Base-by-base conservation (phyloP, 2,329 filamentous ascomycete species). In the Penicillium sp. region DNA sequence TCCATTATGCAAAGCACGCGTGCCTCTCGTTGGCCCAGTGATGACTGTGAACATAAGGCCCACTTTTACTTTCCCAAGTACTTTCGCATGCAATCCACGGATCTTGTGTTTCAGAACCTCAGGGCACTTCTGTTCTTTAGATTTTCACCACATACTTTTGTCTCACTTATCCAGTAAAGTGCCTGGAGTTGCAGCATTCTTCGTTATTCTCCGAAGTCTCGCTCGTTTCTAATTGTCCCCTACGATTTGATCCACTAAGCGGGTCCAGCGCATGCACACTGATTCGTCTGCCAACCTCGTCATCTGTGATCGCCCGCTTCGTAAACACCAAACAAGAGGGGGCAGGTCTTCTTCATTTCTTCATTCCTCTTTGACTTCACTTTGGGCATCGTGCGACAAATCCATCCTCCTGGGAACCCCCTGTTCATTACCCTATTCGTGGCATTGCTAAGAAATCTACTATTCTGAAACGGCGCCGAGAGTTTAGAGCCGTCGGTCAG, bases 281-380 rank as follows among this genome's bases (percentile, higher is more conserved):
- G 54, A 65, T 66, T 66, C 59, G 63, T 48, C 57, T 59, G 49
- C 50, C 62, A 58, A 58, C 58, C 26, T 16, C 51, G 44, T 62
- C 63, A 63, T 62, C 58, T 31, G 43, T 45, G 58, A 66, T 66
- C 61, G 52, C 42, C 60, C 56, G 52, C 54, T 44, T 63, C 56
- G 64, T 66, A 66, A 66, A 66, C 64, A 66, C 54, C 60, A 57
- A 58, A 58, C 59, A 63, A 48, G 46, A 57, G 49, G 45, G 56
- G 52, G 29, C 35, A 39, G 47, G n/a, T 42, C 48, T n/a, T 19
- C 42, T 47, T 46, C 39, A 33, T 46, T 51, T 58, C 49, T 58
- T 56, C 51, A 56, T 54, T 48, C 52, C 27, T 52, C 48, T 48
- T 58, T 31, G 26, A 49, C 49, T 31, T 33, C 37, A 49, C 29